A percentile compares a stretch with the other conserved stretches of the same genome.
These are phyloP conservation scores for Phytophthora pistaciae DNA, from an alignment of 352 stramenopile species.

Conservation along the genomic window DNA sequence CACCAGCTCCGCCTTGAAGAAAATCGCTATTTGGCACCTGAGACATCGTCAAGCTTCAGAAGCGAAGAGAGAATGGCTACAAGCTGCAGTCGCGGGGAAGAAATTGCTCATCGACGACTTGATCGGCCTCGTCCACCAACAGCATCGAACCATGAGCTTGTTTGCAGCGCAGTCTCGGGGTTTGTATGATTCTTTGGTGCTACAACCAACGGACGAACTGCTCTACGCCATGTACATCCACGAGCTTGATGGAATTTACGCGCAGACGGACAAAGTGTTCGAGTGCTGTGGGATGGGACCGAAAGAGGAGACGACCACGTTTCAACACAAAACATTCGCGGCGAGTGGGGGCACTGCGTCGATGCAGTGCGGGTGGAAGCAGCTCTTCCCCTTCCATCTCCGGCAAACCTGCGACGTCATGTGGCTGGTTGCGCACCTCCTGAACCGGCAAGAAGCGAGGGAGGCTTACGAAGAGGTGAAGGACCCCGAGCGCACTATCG, in stretches of 20 bases:
- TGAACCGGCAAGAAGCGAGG: slow-evolving; percentile 1
- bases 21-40: too few species aligned
- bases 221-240: slow-evolving; percentile 13
- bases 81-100: neutral
- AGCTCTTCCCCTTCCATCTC: slow-evolving; percentile 2
- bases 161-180: neutral
- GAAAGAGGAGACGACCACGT: neutral
- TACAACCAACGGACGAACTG: slow-evolving; percentile 10
- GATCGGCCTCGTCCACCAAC: neutral
- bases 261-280: slow-evolving; percentile 4
- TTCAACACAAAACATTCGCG: neutral
- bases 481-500: neutral
- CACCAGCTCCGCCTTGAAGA: too few species aligned
- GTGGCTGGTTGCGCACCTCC: slow-evolving; percentile 6
- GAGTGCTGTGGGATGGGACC: neutral
- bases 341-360: neutral
- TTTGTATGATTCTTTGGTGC: neutral
- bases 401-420: neutral
- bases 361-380: neutral
- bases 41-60: too few species aligned
- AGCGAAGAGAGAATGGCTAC: too few species aligned
- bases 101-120: slow-evolving; percentile 8
- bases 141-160: neutral
- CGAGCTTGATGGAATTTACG: neutral
- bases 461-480: neutral